Percentiles rank a stretch among this genome's conserved stretches.
Evolutionary conservation across 345 rosid species (phyloP).

Genomic region (Eucalyptus cloeziana): DNA sequence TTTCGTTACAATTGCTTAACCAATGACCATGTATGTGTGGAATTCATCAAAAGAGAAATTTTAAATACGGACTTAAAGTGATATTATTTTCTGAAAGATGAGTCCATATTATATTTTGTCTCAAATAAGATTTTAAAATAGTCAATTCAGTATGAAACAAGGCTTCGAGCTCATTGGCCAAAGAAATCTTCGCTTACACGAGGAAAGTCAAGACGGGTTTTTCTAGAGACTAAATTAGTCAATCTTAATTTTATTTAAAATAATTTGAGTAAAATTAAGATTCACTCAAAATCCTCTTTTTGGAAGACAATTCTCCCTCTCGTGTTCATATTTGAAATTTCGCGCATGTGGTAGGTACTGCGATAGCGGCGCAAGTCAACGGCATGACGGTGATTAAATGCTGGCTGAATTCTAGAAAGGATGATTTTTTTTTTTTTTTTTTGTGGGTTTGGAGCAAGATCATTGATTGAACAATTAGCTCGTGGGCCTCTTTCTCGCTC

Average conservation of each 20-base stretch:
- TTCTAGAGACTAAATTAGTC: not conserved
- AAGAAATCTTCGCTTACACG: not conserved
- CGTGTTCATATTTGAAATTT: not conserved
- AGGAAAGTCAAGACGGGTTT: not conserved
- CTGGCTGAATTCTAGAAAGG: not conserved
- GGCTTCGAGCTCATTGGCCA: not conserved
- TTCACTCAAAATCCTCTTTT: not conserved
- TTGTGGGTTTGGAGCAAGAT: not conserved
- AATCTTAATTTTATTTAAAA: not conserved
- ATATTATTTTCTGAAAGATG: not conserved
- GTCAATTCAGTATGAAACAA: not conserved
- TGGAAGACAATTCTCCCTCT: not conserved
- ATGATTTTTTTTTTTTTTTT: not conserved
- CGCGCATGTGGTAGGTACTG: not conserved
- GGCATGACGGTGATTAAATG: not conserved
- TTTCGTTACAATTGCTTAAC: not conserved
- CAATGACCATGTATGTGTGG: not conserved
- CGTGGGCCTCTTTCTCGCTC: not conserved
- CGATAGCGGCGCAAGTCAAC: not conserved
- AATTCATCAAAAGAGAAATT: not conserved
- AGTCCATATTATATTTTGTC: fast-evolving
- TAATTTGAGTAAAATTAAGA: no score
- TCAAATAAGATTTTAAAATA: not conserved
- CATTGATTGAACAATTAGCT: not conserved
- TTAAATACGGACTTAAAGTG: not conserved